phyloP scores from a whole-genome alignment of 805 yeast genomes.

The Gaillardinia entomophila region DNA sequence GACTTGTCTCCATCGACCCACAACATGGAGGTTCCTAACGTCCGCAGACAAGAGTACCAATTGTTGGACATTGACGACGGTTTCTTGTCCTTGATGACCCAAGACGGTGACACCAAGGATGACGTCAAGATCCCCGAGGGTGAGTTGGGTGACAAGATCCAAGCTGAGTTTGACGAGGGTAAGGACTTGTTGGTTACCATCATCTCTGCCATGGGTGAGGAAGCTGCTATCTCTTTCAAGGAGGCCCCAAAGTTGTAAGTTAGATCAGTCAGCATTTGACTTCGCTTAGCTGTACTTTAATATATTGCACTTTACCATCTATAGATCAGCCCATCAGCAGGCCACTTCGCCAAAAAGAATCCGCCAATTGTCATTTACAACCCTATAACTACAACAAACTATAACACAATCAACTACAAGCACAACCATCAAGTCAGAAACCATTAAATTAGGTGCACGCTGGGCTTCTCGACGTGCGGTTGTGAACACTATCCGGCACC shows the following conservation, averaged over 20 bases:
- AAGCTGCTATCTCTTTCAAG: slow-evolving; percentile 97
- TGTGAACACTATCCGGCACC: no score
- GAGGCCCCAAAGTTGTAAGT: slow-evolving; percentile 79
- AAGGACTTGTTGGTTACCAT: slow-evolving; percentile 96
- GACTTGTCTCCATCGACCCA: slow-evolving; percentile 99
- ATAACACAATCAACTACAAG: no score
- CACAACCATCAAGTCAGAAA: no score
- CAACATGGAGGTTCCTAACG: slow-evolving; percentile 99
- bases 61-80: slow-evolving; percentile 98
- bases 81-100: slow-evolving; percentile 92
- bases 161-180: slow-evolving; percentile 93
- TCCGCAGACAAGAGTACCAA: slow-evolving; percentile 92
- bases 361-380: no score
- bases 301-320: background rate
- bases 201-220: slow-evolving; percentile 98
- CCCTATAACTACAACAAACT: no score
- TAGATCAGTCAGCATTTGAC: slow-evolving; percentile 2
- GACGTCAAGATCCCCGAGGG: slow-evolving; percentile 98
- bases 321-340: no score
- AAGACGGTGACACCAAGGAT: slow-evolving; percentile 98
- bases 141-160: slow-evolving; percentile 91
- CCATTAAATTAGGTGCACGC: no score
- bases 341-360: no score
- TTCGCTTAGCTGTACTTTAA: background rate
- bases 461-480: no score